Conservation (phyloP, 768 basidiomycete species). For the Trametes cinnabarina region DNA sequence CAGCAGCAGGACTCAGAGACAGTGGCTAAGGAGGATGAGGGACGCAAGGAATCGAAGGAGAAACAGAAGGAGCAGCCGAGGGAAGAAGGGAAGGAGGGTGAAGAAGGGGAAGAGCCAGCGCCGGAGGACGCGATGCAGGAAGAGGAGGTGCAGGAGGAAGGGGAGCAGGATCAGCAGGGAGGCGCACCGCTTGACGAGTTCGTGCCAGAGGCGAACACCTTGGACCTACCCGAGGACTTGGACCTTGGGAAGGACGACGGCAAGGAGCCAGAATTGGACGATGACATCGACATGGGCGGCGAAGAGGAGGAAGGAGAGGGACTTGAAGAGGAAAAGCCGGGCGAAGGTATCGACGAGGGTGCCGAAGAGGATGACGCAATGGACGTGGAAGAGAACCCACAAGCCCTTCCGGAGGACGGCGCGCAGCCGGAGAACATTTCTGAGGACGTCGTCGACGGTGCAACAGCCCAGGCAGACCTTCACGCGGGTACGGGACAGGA, state of each 20-base stretch:
- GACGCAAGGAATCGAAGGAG: constrained; percentile 9
- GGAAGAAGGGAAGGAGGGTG: constrained; percentile 4
- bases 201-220: constrained; percentile 73
- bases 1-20: constrained; percentile 59
- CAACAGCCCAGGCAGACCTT: constrained; percentile 39
- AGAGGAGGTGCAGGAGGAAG: constrained; percentile 10
- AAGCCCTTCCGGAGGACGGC: constrained; percentile 33
- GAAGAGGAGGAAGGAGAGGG: constrained; percentile 24
- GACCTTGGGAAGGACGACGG: constrained; percentile 41
- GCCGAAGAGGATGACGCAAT: constrained; percentile 21
- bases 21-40: constrained; percentile 71
- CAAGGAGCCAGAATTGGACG: constrained; percentile 11
- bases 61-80: constrained; percentile 31
- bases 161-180: constrained; percentile 43
- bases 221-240: constrained; percentile 90
- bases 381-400: constrained; percentile 31
- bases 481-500: constrained; percentile 29
- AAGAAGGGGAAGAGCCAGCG: constrained; percentile 24
- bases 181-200: constrained; percentile 75
- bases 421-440: constrained; percentile 44
- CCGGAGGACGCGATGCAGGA: constrained; percentile 21
- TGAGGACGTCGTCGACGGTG: constrained; percentile 38
- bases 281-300: constrained; percentile 27
- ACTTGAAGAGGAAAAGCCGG: constrained; percentile 31
- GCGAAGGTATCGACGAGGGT: constrained; percentile 28